These are phyloP conservation scores for Metarhizium robertsii DNA, from an alignment of 2,329 filamentous ascomycete genomes.

Conservation along the genomic window DNA sequence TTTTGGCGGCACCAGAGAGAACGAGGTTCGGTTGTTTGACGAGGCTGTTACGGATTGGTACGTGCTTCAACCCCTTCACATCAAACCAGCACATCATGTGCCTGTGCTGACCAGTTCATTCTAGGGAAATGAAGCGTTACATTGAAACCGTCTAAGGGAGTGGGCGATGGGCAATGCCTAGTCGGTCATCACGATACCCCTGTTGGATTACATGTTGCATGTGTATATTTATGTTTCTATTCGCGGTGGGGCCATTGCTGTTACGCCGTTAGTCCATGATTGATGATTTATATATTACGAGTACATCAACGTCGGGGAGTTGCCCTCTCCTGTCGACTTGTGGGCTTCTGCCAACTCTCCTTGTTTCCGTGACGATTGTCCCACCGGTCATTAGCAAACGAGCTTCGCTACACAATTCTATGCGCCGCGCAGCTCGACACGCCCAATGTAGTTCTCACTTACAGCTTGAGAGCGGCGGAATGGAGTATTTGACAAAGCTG, in stretches of 20 bases:
- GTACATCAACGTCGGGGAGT: background rate
- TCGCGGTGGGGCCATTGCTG: background rate
- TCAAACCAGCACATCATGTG: background rate
- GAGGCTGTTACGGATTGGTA: constrained; percentile 96
- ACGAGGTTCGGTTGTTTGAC: constrained; percentile 86
- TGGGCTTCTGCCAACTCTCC: background rate
- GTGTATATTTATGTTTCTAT: background rate
- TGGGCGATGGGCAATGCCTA: background rate
- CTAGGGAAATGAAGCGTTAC: constrained; percentile 67
- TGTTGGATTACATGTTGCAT: background rate
- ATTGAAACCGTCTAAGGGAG: constrained; percentile 9
- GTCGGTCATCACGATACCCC: background rate
- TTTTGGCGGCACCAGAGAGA: constrained; percentile 82
- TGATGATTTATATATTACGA: background rate
- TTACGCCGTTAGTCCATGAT: background rate
- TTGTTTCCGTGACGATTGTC: background rate
- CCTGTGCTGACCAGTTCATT: constrained; percentile 7
- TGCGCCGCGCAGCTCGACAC: background rate
- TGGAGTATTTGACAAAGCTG: background rate
- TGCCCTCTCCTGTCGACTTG: background rate
- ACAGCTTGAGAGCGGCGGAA: background rate
- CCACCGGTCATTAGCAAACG: background rate
- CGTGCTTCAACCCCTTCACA: constrained; percentile 25
- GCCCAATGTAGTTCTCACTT: background rate
- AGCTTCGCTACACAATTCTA: too few species aligned